phyloP scores from a whole-genome alignment of 257 asterid species.

The Solanum pennellii region DNA sequence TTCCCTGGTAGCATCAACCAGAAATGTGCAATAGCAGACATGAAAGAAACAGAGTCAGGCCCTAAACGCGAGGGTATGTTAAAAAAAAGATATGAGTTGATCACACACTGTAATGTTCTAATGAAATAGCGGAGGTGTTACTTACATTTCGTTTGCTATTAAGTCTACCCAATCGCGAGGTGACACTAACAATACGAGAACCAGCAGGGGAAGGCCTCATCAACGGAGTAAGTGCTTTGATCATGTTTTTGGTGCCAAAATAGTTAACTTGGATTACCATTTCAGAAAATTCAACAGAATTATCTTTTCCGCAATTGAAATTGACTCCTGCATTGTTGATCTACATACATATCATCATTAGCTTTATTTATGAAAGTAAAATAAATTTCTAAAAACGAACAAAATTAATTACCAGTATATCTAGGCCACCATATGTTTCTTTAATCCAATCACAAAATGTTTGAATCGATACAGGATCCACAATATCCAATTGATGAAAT shows the following conservation, averaged over 20 bases:
- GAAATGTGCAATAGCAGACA: neutral
- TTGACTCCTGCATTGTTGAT: slow-evolving; percentile 89
- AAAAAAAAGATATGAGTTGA: neutral
- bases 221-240: slow-evolving; percentile 61
- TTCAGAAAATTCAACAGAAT: slow-evolving; percentile 64
- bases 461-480: slow-evolving; percentile 48
- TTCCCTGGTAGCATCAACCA: slow-evolving; percentile 35
- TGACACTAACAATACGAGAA: slow-evolving; percentile 71
- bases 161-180: slow-evolving; percentile 73
- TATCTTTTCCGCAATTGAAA: slow-evolving; percentile 62
- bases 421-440: slow-evolving; percentile 63
- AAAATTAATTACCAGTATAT: slow-evolving; percentile 44
- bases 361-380: neutral
- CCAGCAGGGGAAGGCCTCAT: slow-evolving; percentile 63
- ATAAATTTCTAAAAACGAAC: neutral
- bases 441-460: slow-evolving; percentile 49
- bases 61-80: neutral
- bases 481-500: slow-evolving; percentile 63
- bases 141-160: slow-evolving; percentile 70
- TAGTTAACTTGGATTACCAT: slow-evolving; percentile 63
- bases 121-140: neutral
- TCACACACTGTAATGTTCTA: neutral
- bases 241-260: slow-evolving; percentile 72
- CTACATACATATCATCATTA: slow-evolving; percentile 22
- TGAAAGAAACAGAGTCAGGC: neutral